A percentile compares a stretch with the other conserved stretches of the same genome.
Evolutionary conservation across 805 yeast genomes (phyloP).

Genomic region (Yamadazyma insecticola): DNA sequence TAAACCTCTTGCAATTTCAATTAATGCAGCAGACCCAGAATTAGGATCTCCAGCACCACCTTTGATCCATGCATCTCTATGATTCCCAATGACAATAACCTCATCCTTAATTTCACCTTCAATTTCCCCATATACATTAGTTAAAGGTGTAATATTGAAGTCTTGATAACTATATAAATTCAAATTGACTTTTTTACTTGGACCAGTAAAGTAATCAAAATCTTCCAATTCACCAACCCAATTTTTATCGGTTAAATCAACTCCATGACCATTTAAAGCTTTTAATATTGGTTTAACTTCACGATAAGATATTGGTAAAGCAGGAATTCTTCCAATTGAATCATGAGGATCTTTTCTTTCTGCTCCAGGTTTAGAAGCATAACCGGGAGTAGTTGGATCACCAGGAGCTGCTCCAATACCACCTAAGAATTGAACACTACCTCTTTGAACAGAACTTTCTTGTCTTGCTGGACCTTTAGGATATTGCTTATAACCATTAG

Average conservation of each 20-base stretch:
- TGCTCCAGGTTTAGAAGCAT: conserved; percentile 47
- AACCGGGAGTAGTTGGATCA: conserved; percentile 76
- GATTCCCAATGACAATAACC: conserved; percentile 41
- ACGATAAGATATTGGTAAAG: conserved; percentile 39
- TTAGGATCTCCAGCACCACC: conserved; percentile 48
- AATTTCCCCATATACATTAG: conserved; percentile 42
- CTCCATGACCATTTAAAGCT: conserved; percentile 35
- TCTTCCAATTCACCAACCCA: conserved; percentile 41
- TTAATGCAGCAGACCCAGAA: conserved; percentile 39
- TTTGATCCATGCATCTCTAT: conserved; percentile 45
- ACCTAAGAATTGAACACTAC: conserved; percentile 53
- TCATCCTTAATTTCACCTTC: conserved; percentile 36
- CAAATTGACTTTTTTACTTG: conserved; percentile 28
- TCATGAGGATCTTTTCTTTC: conserved; percentile 30
- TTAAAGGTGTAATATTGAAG: conserved; percentile 36
- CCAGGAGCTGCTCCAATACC: conserved; percentile 55
- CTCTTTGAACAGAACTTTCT: conserved; percentile 56
- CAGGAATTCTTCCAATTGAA: conserved; percentile 38
- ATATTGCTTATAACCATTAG: conserved; percentile 52
- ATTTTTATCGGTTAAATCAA: conserved; percentile 18
- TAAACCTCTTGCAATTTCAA: conserved; percentile 41
- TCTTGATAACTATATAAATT: conserved; percentile 39
- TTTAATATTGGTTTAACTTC: conserved; percentile 41
- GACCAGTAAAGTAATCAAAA: conserved; percentile 36
- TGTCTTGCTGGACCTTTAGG: conserved; percentile 68